Evolutionary conservation across 805 yeast species (phyloP), one percentile per base, ranked within the genome.

Genomic region (Wilhelminamyces savonicus): DNA sequence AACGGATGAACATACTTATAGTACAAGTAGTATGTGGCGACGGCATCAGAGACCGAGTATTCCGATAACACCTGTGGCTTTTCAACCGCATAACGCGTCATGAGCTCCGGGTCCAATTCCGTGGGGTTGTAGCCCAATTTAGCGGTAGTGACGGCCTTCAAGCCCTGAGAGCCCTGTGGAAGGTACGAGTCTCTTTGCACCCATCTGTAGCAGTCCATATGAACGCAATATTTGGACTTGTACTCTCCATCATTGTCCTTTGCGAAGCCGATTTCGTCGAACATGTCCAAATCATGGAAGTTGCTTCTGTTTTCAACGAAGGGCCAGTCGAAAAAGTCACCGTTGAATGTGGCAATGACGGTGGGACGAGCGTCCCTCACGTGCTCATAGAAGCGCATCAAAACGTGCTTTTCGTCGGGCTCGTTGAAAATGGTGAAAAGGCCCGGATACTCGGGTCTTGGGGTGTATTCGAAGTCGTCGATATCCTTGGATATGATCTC

Each of bases 271-370:
- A 90, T 90, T 52, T 90, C 97, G 24, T 82, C 81, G 50, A 75
- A 82, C 92, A 92, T 81, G 51, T 82, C 80, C 40, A 92, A 54
- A 11, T 84, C 96, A 53, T 92, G 94, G 35, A 75, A 75, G 14
- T 78, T 62, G 2, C 97, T 80, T 50, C 99, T 69, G 10, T 83
- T 80, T 43, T 88, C 97, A 3, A 92, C 90, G 52, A 87, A 92
- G 2, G 99, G 99, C 97, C 98, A 92, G 66, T 92, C 99, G 59
- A 92, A 92, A 50, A 88, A 90, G 53, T 92, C 99, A 68, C 99
- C 99, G 59, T 92, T 92, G 48, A 85, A 92, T 0, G 98, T 92
- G 1, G 96, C 95, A 32, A 94, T 92, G n/a, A 92, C 95, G 0
- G 97, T 90, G 2, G 99, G 98, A 42, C 74, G 70, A 3, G 71